Conservation (phyloP, 805 yeast genomes). For the Yamadazyma endophytica region DNA sequence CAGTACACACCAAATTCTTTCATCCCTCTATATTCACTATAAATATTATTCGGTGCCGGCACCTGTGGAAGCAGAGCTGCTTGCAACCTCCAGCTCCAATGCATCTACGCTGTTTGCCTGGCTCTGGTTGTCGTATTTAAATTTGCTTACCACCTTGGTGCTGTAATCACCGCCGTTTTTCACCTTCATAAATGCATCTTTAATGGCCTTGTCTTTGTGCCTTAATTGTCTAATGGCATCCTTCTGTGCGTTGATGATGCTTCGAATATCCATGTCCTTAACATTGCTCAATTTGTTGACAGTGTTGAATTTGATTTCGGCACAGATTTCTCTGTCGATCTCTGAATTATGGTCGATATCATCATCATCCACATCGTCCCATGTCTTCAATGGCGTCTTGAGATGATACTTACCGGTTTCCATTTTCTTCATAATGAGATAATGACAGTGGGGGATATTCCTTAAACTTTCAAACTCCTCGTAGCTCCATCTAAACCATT, state of each 20-base stretch:
- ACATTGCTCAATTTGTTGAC: slow-evolving; percentile 26
- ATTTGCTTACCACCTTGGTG: slow-evolving; percentile 9
- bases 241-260: slow-evolving; percentile 34
- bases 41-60: no score
- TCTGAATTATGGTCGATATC: slow-evolving; percentile 36
- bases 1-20: no score
- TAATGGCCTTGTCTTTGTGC: slow-evolving; percentile 39
- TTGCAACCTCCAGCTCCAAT: not conserved
- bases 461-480: slow-evolving; percentile 81
- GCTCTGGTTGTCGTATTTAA: slow-evolving; percentile 25
- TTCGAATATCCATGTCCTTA: slow-evolving; percentile 34
- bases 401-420: slow-evolving; percentile 50
- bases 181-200: slow-evolving; percentile 30
- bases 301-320: slow-evolving; percentile 35
- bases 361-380: slow-evolving; percentile 58
- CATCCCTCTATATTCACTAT: no score
- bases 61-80: no score
- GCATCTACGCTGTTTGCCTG: slow-evolving; percentile 18
- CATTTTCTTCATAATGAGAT: slow-evolving; percentile 70
- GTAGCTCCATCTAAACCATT: slow-evolving; percentile 92
- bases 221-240: slow-evolving; percentile 34
- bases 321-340: slow-evolving; percentile 30
- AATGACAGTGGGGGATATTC: slow-evolving; percentile 82
- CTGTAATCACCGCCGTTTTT: slow-evolving; percentile 2
- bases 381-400: slow-evolving; percentile 60